Percentiles rank a stretch among this genome's conserved stretches.
Evolutionary conservation across 2,329 filamentous ascomycete species (phyloP).

Genomic region (Aspergillus phoenicis): DNA sequence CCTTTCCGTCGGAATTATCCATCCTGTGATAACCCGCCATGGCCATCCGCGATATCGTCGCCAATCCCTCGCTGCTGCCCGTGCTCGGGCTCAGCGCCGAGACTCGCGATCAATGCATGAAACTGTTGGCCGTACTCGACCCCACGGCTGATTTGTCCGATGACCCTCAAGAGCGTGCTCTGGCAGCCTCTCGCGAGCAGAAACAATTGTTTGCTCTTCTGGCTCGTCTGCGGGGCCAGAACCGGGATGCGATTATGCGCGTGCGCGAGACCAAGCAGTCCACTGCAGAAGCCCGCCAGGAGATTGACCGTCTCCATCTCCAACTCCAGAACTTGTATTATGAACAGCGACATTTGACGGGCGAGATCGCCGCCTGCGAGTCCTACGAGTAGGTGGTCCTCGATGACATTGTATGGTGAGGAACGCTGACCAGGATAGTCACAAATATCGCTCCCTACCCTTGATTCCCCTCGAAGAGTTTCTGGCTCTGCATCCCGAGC

Average conservation of each 20-base stretch:
- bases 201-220: slow-evolving; percentile 79
- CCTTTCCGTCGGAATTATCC: slow-evolving; percentile 3
- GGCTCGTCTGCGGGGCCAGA: slow-evolving; percentile 76
- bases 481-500: slow-evolving; percentile 72
- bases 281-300: slow-evolving; percentile 83
- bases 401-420: background rate
- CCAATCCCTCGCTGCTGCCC: slow-evolving; percentile 65
- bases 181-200: slow-evolving; percentile 72
- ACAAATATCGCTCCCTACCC: slow-evolving; percentile 84
- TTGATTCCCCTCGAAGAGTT: slow-evolving; percentile 84
- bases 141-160: slow-evolving; percentile 46
- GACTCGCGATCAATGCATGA: slow-evolving; percentile 71
- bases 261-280: slow-evolving; percentile 82
- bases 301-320: slow-evolving; percentile 88
- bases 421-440: slow-evolving; percentile 40
- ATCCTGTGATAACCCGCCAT: slow-evolving; percentile 40
- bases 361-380: slow-evolving; percentile 88
- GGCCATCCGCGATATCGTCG: slow-evolving; percentile 62
- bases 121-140: slow-evolving; percentile 59
- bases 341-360: slow-evolving; percentile 85
- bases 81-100: slow-evolving; percentile 73
- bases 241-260: slow-evolving; percentile 77
- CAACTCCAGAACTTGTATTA: slow-evolving; percentile 96
- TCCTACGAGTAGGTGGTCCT: slow-evolving; percentile 74
- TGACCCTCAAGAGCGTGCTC: slow-evolving; percentile 53